Evolutionary conservation across 2,329 filamentous ascomycete genomes (phyloP).

Genomic region (Colletotrichum sp.): DNA sequence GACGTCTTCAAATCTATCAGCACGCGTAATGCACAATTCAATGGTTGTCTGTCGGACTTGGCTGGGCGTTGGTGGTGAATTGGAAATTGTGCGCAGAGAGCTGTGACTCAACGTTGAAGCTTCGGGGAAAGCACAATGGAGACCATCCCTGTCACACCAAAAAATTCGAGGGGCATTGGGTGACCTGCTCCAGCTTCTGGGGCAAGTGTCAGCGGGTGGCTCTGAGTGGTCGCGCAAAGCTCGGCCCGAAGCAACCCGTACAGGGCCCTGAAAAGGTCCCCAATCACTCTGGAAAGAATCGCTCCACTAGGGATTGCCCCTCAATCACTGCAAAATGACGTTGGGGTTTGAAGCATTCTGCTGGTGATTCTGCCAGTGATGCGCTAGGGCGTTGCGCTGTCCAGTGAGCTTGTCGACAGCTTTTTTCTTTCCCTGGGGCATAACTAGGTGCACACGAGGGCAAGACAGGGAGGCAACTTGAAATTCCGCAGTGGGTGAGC

Average conservation of each 20-base stretch:
- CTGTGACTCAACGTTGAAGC: conserved; percentile 21
- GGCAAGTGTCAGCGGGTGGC: background rate
- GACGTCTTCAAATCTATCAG: background rate
- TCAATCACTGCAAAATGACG: conserved; percentile 21
- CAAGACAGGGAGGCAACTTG: background rate
- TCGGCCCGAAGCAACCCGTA: conserved; percentile 13
- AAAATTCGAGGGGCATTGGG: conserved; percentile 20
- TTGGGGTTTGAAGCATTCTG: conserved; percentile 3
- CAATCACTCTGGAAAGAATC: background rate
- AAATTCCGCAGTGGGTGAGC: background rate
- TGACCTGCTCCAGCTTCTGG: background rate
- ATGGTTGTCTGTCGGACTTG: background rate
- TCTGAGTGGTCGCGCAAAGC: background rate
- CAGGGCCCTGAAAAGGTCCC: background rate
- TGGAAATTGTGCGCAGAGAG: conserved; percentile 10
- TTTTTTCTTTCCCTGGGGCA: background rate
- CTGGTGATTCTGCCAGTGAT: conserved; percentile 13
- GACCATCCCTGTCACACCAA: conserved; percentile 15
- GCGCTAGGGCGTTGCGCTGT: background rate
- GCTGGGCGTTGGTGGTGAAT: background rate
- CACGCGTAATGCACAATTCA: background rate
- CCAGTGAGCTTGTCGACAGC: background rate
- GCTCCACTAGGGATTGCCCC: conserved; percentile 7
- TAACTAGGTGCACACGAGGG: background rate
- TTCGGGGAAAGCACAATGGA: background rate